Evolutionary conservation across 305 asterid genomes (phyloP).

Genomic region (Rubia occidens): DNA sequence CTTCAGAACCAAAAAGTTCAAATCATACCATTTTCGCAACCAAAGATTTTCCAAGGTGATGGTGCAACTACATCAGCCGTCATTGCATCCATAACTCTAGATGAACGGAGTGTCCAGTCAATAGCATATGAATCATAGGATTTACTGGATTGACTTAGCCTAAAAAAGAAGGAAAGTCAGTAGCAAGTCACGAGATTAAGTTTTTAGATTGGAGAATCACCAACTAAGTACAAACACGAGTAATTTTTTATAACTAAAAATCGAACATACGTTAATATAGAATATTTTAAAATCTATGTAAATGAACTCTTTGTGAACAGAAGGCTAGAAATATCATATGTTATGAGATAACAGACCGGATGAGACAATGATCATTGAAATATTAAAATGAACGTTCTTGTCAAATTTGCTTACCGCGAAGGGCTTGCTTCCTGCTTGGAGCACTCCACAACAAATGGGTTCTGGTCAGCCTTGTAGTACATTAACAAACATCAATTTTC

Average conservation of each 20-base stretch:
- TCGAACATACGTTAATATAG: neutral
- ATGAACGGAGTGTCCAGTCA: constrained; percentile 77
- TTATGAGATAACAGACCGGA: neutral
- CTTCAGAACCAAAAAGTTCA: constrained; percentile 10
- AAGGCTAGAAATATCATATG: neutral
- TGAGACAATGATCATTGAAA: constrained; percentile 3
- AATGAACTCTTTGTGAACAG: neutral
- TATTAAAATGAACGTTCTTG: constrained; percentile 9
- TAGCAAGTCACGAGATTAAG: neutral
- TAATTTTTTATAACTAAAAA: neutral
- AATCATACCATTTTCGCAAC: constrained; percentile 81
- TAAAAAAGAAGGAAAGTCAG: constrained; percentile 22
- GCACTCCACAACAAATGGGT: constrained; percentile 35
- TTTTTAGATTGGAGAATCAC: too few species aligned
- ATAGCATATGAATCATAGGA: constrained; percentile 39
- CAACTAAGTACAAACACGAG: neutral
- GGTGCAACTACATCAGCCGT: constrained; percentile 93
- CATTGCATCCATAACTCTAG: constrained; percentile 61
- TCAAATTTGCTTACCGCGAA: constrained; percentile 40
- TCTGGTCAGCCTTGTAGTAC: constrained; percentile 57
- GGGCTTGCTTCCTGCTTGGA: constrained; percentile 40
- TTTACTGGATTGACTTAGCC: constrained; percentile 55
- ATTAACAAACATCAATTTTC: constrained; percentile 28
- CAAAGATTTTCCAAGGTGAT: constrained; percentile 91
- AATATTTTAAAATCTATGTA: neutral